Percentiles rank a stretch among this genome's conserved stretches.
Conservation (phyloP, 768 basidiomycete species). For the Scleroderma citrinum region DNA sequence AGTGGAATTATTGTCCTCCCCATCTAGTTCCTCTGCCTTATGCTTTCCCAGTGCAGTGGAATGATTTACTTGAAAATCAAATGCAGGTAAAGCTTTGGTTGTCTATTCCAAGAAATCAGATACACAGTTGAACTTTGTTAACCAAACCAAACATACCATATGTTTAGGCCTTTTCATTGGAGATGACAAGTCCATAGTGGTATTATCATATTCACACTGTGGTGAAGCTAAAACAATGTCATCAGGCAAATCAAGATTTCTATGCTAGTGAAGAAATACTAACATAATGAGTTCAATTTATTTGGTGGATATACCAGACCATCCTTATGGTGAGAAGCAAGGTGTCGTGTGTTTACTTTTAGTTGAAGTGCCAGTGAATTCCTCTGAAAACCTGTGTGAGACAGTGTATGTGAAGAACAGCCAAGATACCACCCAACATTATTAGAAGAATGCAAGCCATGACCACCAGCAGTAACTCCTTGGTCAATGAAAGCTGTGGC, state of each 20-base stretch:
- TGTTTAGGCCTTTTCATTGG: too few relatives aligned
- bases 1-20: not conserved
- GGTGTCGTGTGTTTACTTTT: conserved; percentile 16
- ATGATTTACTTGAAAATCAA: not conserved
- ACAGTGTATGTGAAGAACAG: not conserved
- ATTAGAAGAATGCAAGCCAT: not conserved
- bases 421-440: not conserved
- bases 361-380: conserved; percentile 10
- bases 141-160: too few relatives aligned
- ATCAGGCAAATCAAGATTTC: too few relatives aligned
- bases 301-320: too few relatives aligned
- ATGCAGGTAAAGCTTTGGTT: not conserved
- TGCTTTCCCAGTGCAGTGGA: not conserved
- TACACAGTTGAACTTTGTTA: too few relatives aligned
- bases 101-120: too few relatives aligned
- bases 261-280: too few relatives aligned
- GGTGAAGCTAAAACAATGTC: too few relatives aligned
- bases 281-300: not conserved
- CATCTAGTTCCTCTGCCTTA: not conserved
- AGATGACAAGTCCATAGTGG: too few relatives aligned
- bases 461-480: not conserved
- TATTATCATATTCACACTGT: too few relatives aligned
- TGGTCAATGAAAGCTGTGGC: too few relatives aligned
- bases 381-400: not conserved
- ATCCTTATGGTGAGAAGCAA: not conserved